Evolutionary conservation across 768 basidiomycete species (phyloP), one percentile per base, ranked within the genome.

Genomic region (Cubamyces sp.): DNA sequence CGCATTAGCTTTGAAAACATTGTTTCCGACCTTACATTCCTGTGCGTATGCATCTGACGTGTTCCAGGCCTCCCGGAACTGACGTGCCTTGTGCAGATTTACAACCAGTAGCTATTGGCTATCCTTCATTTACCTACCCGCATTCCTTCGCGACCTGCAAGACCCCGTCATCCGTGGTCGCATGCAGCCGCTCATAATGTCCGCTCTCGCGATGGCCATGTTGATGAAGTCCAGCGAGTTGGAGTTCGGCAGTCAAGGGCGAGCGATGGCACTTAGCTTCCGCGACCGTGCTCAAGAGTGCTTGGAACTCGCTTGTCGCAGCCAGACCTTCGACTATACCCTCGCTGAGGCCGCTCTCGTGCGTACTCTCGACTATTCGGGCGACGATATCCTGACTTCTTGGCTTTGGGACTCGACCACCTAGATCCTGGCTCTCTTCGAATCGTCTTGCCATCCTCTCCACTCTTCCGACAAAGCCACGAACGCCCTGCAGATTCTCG

Each of bases 381-480:
- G 21, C 48, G 42, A 43, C 25, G 23, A 9, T n/a, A n/a, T 14
- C 34, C 34, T 34, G 34, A 15, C 26, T 65, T 30, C 25, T 47
- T 15, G 4, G 28, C 23, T 25, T 25, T 6, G 26, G n/a, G 26
- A 1, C 21, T 28, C 25, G 16, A 14, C 26, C 7, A 15, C 23
- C 26, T n/a, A 90, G 90, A 84, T 93, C 51, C 79, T 92, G 9
- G 87, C 91, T 5, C 76, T 93, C 3, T 93, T 90, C 67, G 91
- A 93, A 71, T 82, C 84, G 0, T 92, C 88, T 1, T 82, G 87
- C 5, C 88, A 92, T 62, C 90, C 89, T 6, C 76, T 82, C 45
- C 82, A 91, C 69, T 81, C 80, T 21, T 77, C 82, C 4, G 80
- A 83, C 21, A 81, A 86, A 15, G 81, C 84, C 12, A 76, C 78